These are phyloP conservation scores for Ciborinia camelliae DNA, from an alignment of 2,329 filamentous ascomycete genomes.

Conservation along the genomic window DNA sequence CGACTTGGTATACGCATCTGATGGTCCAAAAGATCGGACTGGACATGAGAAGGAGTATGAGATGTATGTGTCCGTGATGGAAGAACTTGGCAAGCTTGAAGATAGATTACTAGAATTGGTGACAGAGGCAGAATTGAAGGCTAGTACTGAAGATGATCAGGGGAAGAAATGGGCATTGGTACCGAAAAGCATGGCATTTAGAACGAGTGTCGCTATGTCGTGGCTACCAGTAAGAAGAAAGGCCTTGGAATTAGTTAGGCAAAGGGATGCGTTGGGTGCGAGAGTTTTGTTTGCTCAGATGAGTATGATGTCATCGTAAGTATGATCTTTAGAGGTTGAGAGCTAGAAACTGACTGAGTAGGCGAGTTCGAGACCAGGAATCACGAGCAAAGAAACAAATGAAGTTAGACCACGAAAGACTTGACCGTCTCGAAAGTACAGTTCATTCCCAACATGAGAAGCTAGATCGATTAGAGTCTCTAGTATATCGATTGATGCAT, in stretches of 20 bases:
- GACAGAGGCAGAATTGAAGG: slow-evolving; percentile 41
- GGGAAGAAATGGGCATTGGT: slow-evolving; percentile 41
- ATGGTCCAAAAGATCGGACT: background rate
- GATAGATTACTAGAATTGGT: slow-evolving; percentile 46
- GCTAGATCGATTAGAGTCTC: slow-evolving; percentile 28
- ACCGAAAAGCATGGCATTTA: slow-evolving; percentile 41
- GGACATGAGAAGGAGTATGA: slow-evolving; percentile 42
- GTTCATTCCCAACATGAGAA: slow-evolving; percentile 30
- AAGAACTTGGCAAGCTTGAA: slow-evolving; percentile 45
- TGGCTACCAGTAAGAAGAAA: slow-evolving; percentile 46
- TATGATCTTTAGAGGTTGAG: background rate
- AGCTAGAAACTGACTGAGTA: slow-evolving; percentile 18
- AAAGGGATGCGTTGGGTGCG: slow-evolving; percentile 45
- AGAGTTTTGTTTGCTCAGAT: slow-evolving; percentile 49
- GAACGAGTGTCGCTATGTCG: slow-evolving; percentile 43
- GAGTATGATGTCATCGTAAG: slow-evolving; percentile 47
- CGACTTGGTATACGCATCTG: slow-evolving; percentile 40
- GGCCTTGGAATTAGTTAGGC: slow-evolving; percentile 45
- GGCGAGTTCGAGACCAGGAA: slow-evolving; percentile 32
- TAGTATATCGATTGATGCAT: slow-evolving; percentile 29
- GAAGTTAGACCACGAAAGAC: slow-evolving; percentile 24
- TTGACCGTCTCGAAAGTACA: slow-evolving; percentile 27
- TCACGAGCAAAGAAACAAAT: slow-evolving; percentile 25
- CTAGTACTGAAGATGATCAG: slow-evolving; percentile 23
- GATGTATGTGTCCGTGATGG: slow-evolving; percentile 49